Conservation (phyloP, 371 early-diverging fungal species). For the Rhizomucor pusillus region DNA sequence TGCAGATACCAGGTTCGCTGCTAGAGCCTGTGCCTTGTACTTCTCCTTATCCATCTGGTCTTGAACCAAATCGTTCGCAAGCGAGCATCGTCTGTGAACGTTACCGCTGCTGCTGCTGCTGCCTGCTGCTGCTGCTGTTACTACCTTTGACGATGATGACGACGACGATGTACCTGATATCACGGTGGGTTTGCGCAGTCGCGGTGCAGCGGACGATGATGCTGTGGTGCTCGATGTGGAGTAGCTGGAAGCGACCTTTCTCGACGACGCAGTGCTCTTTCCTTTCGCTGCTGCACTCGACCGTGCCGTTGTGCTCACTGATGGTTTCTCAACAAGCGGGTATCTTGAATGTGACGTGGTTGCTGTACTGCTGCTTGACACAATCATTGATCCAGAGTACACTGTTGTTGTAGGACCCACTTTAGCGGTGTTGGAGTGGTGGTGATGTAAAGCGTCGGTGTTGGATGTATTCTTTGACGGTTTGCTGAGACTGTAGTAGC, state of each 20-base stretch:
- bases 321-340: not conserved
- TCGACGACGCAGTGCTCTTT: too few species aligned
- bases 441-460: constrained; percentile 1
- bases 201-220: not conserved
- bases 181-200: not conserved
- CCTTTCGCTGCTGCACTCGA: too few species aligned
- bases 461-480: not conserved
- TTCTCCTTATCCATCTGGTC: constrained; percentile 24
- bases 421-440: constrained; percentile 11
- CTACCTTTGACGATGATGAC: not conserved
- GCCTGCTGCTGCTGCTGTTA: not conserved
- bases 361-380: constrained; percentile 7
- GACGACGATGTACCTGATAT: not conserved
- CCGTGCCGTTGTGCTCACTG: constrained; percentile 5
- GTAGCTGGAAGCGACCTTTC: not conserved
- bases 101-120: not conserved
- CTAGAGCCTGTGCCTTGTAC: constrained; percentile 13
- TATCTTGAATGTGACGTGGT: constrained; percentile 2
- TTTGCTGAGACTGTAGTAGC: constrained; percentile 1
- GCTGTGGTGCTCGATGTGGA: not conserved
- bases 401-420: constrained; percentile 22
- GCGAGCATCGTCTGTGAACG: constrained; percentile 7
- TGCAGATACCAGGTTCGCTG: constrained; percentile 20
- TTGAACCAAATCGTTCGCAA: constrained; percentile 13
- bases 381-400: constrained; percentile 16